Evolutionary conservation across 2,329 filamentous ascomycete genomes (phyloP).

Genomic region (Monilinia vaccinii-corymbosi): DNA sequence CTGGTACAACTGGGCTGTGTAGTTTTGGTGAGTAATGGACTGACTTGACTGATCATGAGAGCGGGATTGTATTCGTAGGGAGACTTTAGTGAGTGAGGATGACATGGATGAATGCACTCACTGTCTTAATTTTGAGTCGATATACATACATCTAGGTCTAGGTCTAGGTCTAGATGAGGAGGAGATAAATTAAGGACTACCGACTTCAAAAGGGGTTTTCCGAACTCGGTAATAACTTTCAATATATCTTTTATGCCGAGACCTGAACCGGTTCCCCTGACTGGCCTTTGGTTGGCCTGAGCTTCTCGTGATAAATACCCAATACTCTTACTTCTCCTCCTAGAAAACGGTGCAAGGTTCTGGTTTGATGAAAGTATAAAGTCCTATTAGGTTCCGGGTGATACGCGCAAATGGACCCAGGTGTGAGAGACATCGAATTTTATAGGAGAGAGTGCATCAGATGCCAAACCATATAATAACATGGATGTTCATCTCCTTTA

Average conservation of each 20-base stretch:
- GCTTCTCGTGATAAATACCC: neutral
- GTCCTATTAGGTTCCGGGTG: neutral
- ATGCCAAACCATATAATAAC: constrained; percentile 25
- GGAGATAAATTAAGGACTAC: neutral
- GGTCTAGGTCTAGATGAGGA: neutral
- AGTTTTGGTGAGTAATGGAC: neutral
- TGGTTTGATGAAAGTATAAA: neutral
- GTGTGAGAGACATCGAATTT: neutral
- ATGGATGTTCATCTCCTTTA: constrained; percentile 11
- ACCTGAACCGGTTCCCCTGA: neutral
- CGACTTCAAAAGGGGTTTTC: neutral
- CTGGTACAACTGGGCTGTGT: neutral
- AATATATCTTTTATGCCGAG: neutral
- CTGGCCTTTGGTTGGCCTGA: neutral
- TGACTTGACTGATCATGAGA: neutral
- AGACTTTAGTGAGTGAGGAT: neutral
- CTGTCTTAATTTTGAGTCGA: neutral
- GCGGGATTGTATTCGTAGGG: neutral
- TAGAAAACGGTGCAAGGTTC: neutral
- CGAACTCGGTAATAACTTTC: neutral
- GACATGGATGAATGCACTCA: neutral
- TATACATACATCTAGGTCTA: neutral
- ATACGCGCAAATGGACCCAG: neutral
- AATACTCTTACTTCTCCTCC: no score
- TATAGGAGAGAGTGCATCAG: constrained; percentile 6